A percentile compares a stretch with the other conserved stretches of the same genome.
These are phyloP conservation scores for Sugiyamaella chiloensis DNA, from an alignment of 805 yeast species.

Conservation along the genomic window DNA sequence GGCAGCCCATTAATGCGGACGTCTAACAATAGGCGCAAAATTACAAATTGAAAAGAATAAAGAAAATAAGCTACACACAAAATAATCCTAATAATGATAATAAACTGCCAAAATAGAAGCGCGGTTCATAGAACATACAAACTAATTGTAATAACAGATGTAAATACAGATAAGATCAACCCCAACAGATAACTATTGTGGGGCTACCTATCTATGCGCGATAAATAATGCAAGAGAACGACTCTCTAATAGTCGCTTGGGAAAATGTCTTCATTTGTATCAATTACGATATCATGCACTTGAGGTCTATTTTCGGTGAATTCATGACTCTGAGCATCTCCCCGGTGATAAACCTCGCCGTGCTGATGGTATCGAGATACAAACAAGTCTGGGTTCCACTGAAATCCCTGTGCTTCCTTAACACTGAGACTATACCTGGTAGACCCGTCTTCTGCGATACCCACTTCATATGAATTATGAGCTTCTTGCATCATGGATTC, in stretches of 20 bases:
- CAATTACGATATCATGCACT: slow-evolving; percentile 24
- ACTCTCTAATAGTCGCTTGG: slow-evolving; percentile 18
- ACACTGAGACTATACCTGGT: slow-evolving; percentile 25
- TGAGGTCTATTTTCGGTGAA: slow-evolving; percentile 16
- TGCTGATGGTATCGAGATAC: slow-evolving; percentile 24
- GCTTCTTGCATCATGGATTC: slow-evolving; percentile 28
- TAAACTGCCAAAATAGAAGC: no score
- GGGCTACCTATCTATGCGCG: not conserved
- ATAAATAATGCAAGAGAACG: not conserved
- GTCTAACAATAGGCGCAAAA: no score
- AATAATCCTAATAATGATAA: no score
- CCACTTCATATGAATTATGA: slow-evolving; percentile 24
- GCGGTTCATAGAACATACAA: no score
- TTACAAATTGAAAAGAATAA: no score
- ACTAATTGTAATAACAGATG: no score
- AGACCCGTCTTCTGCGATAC: slow-evolving; percentile 25
- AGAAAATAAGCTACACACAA: no score
- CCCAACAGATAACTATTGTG: no score
- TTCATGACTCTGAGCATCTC: not conserved
- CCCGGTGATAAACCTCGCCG: slow-evolving; percentile 7
- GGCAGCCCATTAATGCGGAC: no score
- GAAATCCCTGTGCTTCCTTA: slow-evolving; percentile 29
- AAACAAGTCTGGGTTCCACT: slow-evolving; percentile 32
- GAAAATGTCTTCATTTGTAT: slow-evolving; percentile 23
- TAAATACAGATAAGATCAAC: no score